These are phyloP conservation scores for Calonectria ilicicola DNA, from an alignment of 2,329 filamentous ascomycete species.

Conservation along the genomic window DNA sequence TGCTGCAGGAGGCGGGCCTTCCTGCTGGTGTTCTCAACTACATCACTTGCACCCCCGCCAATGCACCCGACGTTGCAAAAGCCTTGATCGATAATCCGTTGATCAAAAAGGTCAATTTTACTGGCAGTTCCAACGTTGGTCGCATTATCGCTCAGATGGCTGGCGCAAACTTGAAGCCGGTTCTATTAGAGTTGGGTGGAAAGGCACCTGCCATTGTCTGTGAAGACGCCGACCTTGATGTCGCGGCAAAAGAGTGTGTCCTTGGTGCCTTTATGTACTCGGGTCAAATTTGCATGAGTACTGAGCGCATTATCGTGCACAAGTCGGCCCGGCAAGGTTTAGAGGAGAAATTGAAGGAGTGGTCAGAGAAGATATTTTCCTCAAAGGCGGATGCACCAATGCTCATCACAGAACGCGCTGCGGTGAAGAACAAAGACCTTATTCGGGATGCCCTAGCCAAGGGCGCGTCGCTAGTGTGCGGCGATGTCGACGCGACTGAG, in stretches of 20 bases:
- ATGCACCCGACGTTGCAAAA: slow-evolving; percentile 49
- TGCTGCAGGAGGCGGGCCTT: slow-evolving; percentile 55
- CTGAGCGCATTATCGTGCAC: slow-evolving; percentile 48
- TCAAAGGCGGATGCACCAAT: slow-evolving; percentile 8
- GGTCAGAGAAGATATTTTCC: slow-evolving; percentile 9
- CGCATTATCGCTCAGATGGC: slow-evolving; percentile 52
- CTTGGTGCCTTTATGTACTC: slow-evolving; percentile 61
- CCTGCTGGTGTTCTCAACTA: slow-evolving; percentile 56
- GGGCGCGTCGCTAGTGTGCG: slow-evolving; percentile 67
- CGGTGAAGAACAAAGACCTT: slow-evolving; percentile 63
- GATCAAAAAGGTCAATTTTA: slow-evolving; percentile 26
- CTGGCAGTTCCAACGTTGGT: slow-evolving; percentile 48
- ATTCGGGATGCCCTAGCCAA: slow-evolving; percentile 65
- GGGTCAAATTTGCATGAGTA: slow-evolving; percentile 88
- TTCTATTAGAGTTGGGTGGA: slow-evolving; percentile 61
- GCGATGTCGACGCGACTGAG: slow-evolving; percentile 46
- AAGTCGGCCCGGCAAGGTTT: slow-evolving; percentile 57
- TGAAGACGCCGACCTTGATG: slow-evolving; percentile 57
- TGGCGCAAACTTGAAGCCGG: slow-evolving; percentile 56
- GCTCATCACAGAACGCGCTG: slow-evolving; percentile 17
- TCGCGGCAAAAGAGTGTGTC: slow-evolving; percentile 48
- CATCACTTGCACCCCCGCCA: slow-evolving; percentile 46
- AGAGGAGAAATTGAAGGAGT: slow-evolving; percentile 15
- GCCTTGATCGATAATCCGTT: slow-evolving; percentile 49
- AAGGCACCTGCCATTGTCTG: slow-evolving; percentile 58